Base-by-base conservation (phyloP, 768 basidiomycete species). In the Mycena maculata region DNA sequence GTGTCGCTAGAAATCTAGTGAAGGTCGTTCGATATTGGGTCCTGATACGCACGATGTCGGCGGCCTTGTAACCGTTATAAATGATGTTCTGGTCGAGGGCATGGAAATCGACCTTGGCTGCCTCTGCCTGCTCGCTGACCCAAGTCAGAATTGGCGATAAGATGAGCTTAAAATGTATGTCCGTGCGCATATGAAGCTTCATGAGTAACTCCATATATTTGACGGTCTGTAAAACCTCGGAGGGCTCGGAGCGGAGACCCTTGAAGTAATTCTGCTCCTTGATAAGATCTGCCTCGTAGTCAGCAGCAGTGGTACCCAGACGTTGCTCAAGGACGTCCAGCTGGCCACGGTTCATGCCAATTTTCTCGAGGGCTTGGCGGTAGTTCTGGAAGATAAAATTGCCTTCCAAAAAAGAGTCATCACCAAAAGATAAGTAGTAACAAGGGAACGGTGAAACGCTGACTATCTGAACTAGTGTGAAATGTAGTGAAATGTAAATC, bases 361-460 rank as follows among this genome's bases (percentile, higher is more conserved):
- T 54, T 23, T 56, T 63, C 42, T 63, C 62, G 33, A 63, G 2
- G 4, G 62, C 53, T 15, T 63, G 62, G 1, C 52, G 53, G 18
- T 63, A 63, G 44, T 63, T 63, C 20, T 62, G 39, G 25, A 62
- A 62, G 13, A 63, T 63, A 30, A 63, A 63, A 23, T 50, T 63
- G 4, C 62, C 62, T 63, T 30, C 23, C 6, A n/a, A 5, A 20
- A n/a, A 12, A 27, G 23, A 9, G 33, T 18, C 3, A 20, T 20
- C 31, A 3, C n/a, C 50, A 11, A 4, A 15, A 52, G n/a, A 5
- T 11, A 8, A 8, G 50, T 12, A 13, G 4, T 6, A 41, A 5
- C 5, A 16, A 20, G 23, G 20, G 33, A 31, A 8, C 18, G n/a
- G n/a, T n/a, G n/a, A n/a, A n/a, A n/a, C n/a, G n/a, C n/a, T n/a